Percentiles rank a stretch among this genome's conserved stretches.
Conservation (phyloP, 805 yeast genomes). For the Priceomyces carsonii region DNA sequence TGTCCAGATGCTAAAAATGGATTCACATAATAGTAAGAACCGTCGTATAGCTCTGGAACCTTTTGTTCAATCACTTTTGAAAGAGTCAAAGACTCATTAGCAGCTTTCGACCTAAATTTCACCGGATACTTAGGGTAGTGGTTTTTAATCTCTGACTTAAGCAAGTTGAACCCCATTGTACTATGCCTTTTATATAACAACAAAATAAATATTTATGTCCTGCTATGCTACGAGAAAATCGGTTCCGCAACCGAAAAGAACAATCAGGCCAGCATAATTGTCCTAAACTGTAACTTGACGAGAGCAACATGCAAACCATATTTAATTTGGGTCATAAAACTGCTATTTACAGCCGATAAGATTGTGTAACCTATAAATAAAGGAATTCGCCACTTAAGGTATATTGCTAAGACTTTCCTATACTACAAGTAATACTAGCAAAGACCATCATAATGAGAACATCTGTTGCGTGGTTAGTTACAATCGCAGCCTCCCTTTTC, state of each 20-base stretch:
- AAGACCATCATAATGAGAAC: constrained; percentile 28
- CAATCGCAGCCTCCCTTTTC: constrained; percentile 43
- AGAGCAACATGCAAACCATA: no score
- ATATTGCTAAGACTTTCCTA: background rate
- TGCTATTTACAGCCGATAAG: constrained; percentile 1
- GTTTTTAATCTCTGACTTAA: constrained; percentile 27
- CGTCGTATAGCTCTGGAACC: constrained; percentile 42
- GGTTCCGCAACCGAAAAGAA: no score
- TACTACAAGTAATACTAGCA: background rate
- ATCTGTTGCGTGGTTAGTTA: constrained; percentile 36
- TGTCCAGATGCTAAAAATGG: constrained; percentile 52
- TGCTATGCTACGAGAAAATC: no score
- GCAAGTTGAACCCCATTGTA: constrained; percentile 9
- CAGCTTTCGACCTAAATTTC: constrained; percentile 13
- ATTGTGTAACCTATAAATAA: constrained; percentile 8
- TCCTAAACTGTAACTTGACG: no score
- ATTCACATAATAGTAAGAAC: constrained; percentile 41
- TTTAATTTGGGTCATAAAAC: no score
- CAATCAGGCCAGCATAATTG: no score
- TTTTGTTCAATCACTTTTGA: constrained; percentile 33
- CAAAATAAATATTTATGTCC: no score
- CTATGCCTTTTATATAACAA: background rate
- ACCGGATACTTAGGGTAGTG: constrained; percentile 25
- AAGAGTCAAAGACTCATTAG: constrained; percentile 16
- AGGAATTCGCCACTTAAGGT: constrained; percentile 8